These are phyloP conservation scores for Iris macrosiphon DNA, from an alignment of 106 monocot genomes.

Conservation along the genomic window DNA sequence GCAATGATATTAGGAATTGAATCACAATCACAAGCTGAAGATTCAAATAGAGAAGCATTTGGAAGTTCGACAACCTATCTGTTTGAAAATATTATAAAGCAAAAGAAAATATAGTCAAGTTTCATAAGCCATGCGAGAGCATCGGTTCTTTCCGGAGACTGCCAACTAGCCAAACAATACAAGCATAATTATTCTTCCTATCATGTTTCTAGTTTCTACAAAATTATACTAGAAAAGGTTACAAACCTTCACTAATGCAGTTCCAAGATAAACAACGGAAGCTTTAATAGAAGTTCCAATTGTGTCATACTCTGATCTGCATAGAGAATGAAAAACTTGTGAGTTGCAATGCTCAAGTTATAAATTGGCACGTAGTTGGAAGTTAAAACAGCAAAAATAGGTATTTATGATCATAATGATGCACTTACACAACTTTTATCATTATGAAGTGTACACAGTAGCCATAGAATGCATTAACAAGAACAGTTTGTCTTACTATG, in stretches of 20 bases:
- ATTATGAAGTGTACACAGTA: no score
- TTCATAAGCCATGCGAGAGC: background rate
- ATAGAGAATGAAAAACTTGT: background rate
- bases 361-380: background rate
- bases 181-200: background rate
- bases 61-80: background rate
- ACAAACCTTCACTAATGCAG: conserved; percentile 75
- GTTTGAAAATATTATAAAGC: no score
- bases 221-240: no score
- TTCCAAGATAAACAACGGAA: conserved; percentile 78
- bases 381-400: background rate
- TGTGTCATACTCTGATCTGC: conserved; percentile 93
- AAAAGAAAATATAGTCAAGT: background rate
- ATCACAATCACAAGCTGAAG: background rate
- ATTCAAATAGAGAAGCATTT: background rate
- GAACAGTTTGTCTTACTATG: no score
- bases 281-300: conserved; percentile 88
- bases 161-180: background rate
- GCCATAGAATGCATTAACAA: no score
- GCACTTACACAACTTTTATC: no score
- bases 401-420: no score
- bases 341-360: background rate
- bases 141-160: background rate
- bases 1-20: no score
- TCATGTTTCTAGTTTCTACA: no score